phyloP scores from a whole-genome alignment of 495 filamentous ascomycete species.

The Aspergillus bertholletiae region DNA sequence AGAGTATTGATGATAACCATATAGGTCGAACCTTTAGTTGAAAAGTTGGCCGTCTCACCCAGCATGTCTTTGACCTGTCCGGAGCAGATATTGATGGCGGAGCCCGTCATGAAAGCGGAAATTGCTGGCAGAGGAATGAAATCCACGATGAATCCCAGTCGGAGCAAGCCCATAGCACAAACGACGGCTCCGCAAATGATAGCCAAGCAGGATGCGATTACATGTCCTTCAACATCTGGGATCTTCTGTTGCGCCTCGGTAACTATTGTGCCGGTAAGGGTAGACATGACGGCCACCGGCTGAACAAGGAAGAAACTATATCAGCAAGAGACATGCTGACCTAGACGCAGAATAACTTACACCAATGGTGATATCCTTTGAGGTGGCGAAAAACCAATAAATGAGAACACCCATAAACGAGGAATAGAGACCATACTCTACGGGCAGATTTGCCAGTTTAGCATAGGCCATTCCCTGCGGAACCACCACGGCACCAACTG shows the following conservation, averaged over 20 bases:
- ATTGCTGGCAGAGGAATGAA: constrained; percentile 91
- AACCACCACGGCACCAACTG: constrained; percentile 92
- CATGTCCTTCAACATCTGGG: constrained; percentile 55
- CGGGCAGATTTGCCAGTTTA: constrained; percentile 68
- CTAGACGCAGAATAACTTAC: constrained; percentile 47
- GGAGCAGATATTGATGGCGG: constrained; percentile 82
- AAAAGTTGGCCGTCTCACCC: constrained; percentile 70
- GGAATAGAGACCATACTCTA: constrained; percentile 89
- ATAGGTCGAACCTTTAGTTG: constrained; percentile 77
- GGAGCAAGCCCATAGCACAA: constrained; percentile 70
- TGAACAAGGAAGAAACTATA: constrained; percentile 30
- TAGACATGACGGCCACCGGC: constrained; percentile 96
- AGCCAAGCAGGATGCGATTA: constrained; percentile 76
- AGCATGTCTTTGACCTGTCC: constrained; percentile 87
- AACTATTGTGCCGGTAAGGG: constrained; percentile 79
- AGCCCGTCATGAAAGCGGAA: constrained; percentile 97
- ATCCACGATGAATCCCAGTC: constrained; percentile 90
- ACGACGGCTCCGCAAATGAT: constrained; percentile 83
- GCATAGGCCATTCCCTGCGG: constrained; percentile 99
- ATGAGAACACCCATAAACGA: constrained; percentile 96
- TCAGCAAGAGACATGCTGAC: constrained; percentile 3
- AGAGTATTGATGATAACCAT: constrained; percentile 82
- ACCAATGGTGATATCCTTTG: constrained; percentile 99
- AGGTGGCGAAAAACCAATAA: constrained; percentile 99
- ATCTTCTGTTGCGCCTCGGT: constrained; percentile 48